These are phyloP conservation scores for Phytophthora brassicae DNA, from an alignment of 352 stramenopile genomes.

Conservation along the genomic window DNA sequence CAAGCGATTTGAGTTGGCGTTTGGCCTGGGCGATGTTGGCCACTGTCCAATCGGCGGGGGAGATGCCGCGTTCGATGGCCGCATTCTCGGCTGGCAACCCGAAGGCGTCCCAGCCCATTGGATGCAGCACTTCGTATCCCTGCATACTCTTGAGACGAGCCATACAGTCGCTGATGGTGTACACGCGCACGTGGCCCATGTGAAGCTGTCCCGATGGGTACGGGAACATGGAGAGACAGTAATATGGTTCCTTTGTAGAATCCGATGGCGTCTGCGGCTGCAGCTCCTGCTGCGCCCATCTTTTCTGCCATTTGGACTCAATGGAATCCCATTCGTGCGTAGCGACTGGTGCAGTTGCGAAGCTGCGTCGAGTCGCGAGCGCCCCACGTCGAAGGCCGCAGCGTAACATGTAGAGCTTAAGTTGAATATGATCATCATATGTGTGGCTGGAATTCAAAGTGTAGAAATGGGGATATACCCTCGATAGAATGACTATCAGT, in stretches of 20 bases:
- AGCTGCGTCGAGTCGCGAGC: conserved; percentile 19
- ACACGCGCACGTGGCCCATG: conserved; percentile 99
- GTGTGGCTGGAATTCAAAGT: background rate
- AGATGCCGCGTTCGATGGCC: conserved; percentile 96
- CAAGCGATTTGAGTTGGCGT: conserved; percentile 94
- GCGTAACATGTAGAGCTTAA: conserved; percentile 19
- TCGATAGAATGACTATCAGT: too few relatives aligned
- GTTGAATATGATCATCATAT: background rate
- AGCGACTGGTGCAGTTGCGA: conserved; percentile 22
- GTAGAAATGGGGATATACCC: too few relatives aligned
- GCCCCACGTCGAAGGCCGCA: conserved; percentile 13
- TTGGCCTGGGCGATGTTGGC: conserved; percentile 98
- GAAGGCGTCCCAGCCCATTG: conserved; percentile 99
- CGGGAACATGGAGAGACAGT: conserved; percentile 98
- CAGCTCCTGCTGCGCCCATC: conserved; percentile 40
- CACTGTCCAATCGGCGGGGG: conserved; percentile 94
- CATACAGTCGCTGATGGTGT: conserved; percentile 99
- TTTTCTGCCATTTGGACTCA: conserved; percentile 74
- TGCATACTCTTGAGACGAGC: conserved; percentile 97
- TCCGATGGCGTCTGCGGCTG: background rate
- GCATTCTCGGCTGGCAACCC: conserved; percentile 99
- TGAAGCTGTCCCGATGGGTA: conserved; percentile 98
- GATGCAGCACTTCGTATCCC: conserved; percentile 96
- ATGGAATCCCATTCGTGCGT: conserved; percentile 52
- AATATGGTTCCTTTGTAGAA: conserved; percentile 64